A percentile compares a stretch with the other conserved stretches of the same genome.
phyloP scores from a whole-genome alignment of 1,284 basidiomycete species.

The Anthracocystis panici-leucophaei region DNA sequence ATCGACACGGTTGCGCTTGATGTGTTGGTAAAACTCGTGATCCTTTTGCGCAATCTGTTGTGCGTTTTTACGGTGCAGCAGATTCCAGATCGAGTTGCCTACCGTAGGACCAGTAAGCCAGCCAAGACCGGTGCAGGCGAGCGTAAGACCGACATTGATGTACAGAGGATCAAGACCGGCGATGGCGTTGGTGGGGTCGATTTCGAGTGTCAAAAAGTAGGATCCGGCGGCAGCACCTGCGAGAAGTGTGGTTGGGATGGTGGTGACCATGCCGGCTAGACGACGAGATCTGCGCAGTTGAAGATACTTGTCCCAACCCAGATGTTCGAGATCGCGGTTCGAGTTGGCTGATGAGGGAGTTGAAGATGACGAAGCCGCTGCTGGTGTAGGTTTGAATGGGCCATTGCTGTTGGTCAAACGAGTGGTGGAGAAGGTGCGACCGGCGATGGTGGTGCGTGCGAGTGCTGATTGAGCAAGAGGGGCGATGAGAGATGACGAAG shows the following conservation, averaged over 20 bases:
- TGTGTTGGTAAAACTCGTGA: conserved; percentile 63
- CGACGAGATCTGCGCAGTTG: conserved; percentile 58
- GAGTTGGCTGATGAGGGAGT: conserved; percentile 15
- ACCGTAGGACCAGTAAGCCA: conserved; percentile 65
- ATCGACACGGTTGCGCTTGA: conserved; percentile 61
- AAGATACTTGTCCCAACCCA: conserved; percentile 58
- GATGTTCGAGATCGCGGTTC: not conserved
- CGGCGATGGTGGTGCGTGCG: conserved; percentile 2
- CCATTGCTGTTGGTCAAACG: conserved; percentile 6
- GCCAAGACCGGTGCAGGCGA: conserved; percentile 60
- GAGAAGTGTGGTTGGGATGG: conserved; percentile 62
- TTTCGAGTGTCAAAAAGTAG: conserved; percentile 62
- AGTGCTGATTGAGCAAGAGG: conserved; percentile 24
- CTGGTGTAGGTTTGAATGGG: conserved; percentile 17
- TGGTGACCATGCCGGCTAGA: conserved; percentile 61
- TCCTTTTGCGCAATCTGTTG: conserved; percentile 61
- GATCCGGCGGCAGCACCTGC: conserved; percentile 56
- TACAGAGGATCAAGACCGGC: conserved; percentile 64
- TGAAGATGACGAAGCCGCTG: conserved; percentile 10
- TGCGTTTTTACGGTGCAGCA: conserved; percentile 56
- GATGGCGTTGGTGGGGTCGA: conserved; percentile 61
- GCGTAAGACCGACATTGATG: conserved; percentile 61
- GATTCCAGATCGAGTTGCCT: conserved; percentile 56
- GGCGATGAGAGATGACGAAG: conserved; percentile 35
- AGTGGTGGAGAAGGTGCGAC: conserved; percentile 23